Conservation (phyloP, 2,329 filamentous ascomycete genomes). For the Diplodia sapinea region DNA sequence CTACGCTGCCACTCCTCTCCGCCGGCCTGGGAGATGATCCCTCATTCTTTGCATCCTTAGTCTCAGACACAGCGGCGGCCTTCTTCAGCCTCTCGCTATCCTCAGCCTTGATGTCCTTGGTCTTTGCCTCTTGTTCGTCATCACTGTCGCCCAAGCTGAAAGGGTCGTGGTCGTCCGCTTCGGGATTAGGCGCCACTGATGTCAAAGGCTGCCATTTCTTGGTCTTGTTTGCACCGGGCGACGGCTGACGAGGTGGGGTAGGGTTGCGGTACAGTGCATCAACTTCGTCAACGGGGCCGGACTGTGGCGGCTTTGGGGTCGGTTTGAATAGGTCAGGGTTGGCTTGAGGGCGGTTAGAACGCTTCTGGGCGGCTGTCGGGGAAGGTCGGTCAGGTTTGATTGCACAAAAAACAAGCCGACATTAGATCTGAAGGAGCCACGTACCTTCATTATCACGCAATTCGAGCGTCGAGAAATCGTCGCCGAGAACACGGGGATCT, state of each 20-base stretch:
- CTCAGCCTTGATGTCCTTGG: slow-evolving; percentile 64
- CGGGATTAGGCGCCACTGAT: slow-evolving; percentile 80
- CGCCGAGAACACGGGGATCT: slow-evolving; percentile 85
- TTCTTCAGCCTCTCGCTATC: slow-evolving; percentile 59
- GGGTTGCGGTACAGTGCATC: slow-evolving; percentile 68
- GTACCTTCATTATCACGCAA: slow-evolving; percentile 66
- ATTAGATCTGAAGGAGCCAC: neutral
- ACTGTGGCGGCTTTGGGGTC: slow-evolving; percentile 60
- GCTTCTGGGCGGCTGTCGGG: slow-evolving; percentile 57
- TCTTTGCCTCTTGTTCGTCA: slow-evolving; percentile 82
- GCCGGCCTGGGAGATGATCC: slow-evolving; percentile 40
- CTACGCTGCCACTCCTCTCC: slow-evolving; percentile 50
- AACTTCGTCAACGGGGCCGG: slow-evolving; percentile 78
- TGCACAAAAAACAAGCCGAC: neutral
- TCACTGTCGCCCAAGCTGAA: slow-evolving; percentile 97
- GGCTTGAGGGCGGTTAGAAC: slow-evolving; percentile 68
- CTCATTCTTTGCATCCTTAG: slow-evolving; percentile 32
- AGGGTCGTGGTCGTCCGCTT: slow-evolving; percentile 84
- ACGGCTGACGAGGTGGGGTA: slow-evolving; percentile 40
- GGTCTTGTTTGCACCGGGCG: slow-evolving; percentile 59
- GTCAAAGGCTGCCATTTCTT: slow-evolving; percentile 99
- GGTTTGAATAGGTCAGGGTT: slow-evolving; percentile 84
- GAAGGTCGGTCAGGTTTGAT: slow-evolving; percentile 36
- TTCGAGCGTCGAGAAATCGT: slow-evolving; percentile 78
- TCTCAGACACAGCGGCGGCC: slow-evolving; percentile 58